phyloP scores from a whole-genome alignment of 1,284 basidiomycete species.

The Bondarzewia mesenterica region DNA sequence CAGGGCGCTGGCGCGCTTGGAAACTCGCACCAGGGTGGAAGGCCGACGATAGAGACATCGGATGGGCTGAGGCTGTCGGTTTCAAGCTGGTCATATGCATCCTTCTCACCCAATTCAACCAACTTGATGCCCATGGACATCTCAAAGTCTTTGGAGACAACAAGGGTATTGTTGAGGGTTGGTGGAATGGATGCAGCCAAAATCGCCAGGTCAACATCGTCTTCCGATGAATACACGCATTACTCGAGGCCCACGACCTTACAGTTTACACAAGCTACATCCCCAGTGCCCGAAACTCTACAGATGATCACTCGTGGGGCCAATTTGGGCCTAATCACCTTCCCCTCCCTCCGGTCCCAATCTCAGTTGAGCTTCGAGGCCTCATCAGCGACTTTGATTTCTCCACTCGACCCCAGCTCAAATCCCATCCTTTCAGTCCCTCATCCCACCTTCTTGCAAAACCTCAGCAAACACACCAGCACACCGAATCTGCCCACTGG shows the following conservation, averaged over 20 bases:
- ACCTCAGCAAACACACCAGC: too few relatives aligned
- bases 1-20: conserved; percentile 27
- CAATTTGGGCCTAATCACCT: conserved; percentile 16
- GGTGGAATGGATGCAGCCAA: conserved; percentile 15
- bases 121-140: accelerated
- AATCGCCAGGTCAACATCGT: conserved; percentile 16
- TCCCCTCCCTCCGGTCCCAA: conserved; percentile 25
- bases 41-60: conserved; percentile 13
- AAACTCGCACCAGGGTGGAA: conserved; percentile 26
- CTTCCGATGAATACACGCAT: conserved; percentile 17
- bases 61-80: conserved; percentile 21
- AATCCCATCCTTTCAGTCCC: too few relatives aligned
- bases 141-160: too few relatives aligned
- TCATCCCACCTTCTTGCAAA: too few relatives aligned
- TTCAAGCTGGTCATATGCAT: conserved; percentile 27
- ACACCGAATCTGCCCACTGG: too few relatives aligned
- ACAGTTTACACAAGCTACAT: conserved; percentile 24
- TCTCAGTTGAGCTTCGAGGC: conserved; percentile 17
- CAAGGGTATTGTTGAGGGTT: conserved; percentile 18
- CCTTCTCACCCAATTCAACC: conserved; percentile 13
- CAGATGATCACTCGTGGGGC: conserved; percentile 31
- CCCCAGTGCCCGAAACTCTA: conserved; percentile 25
- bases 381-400: conserved; percentile 24
- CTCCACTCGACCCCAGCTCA: neutral
- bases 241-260: neutral